These are phyloP conservation scores for Paradendryphiella salina DNA, from an alignment of 2,329 filamentous ascomycete genomes.

Conservation along the genomic window DNA sequence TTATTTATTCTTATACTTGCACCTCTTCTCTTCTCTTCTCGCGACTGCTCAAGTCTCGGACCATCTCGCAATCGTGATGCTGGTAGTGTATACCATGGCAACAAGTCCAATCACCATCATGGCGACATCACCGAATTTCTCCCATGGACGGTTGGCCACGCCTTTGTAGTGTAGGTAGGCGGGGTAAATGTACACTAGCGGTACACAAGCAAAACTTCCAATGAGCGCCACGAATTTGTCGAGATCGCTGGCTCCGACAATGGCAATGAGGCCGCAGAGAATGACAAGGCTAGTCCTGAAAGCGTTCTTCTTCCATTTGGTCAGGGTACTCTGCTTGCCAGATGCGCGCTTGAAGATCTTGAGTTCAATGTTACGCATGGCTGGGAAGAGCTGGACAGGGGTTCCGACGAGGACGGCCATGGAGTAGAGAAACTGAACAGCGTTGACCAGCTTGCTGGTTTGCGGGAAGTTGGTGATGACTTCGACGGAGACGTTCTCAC, in stretches of 20 bases:
- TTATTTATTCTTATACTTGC: not conserved
- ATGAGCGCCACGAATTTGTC: slow-evolving; percentile 77
- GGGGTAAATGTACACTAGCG: slow-evolving; percentile 77
- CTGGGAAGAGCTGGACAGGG: slow-evolving; percentile 75
- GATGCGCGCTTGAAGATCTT: slow-evolving; percentile 67
- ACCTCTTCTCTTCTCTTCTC: not conserved
- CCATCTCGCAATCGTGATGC: slow-evolving; percentile 59
- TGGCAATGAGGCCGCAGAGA: slow-evolving; percentile 63
- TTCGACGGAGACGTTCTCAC: slow-evolving; percentile 68
- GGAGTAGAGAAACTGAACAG: slow-evolving; percentile 74
- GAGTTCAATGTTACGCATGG: slow-evolving; percentile 70
- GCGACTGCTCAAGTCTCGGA: slow-evolving; percentile 14
- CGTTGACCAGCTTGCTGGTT: slow-evolving; percentile 70
- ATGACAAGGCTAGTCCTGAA: slow-evolving; percentile 63
- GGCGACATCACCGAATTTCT: slow-evolving; percentile 62
- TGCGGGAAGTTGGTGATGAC: slow-evolving; percentile 78
- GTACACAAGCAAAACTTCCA: slow-evolving; percentile 73
- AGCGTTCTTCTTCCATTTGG: slow-evolving; percentile 77
- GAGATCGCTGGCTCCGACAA: slow-evolving; percentile 67
- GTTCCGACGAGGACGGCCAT: slow-evolving; percentile 73
- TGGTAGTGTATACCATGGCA: slow-evolving; percentile 73
- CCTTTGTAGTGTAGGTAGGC: slow-evolving; percentile 71
- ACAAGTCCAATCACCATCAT: slow-evolving; percentile 69
- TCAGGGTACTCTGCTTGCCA: slow-evolving; percentile 65
- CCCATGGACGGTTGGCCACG: slow-evolving; percentile 60